These are phyloP conservation scores for Gynostemma pentaphyllum DNA, from an alignment of 306 rosid species.

Conservation along the genomic window DNA sequence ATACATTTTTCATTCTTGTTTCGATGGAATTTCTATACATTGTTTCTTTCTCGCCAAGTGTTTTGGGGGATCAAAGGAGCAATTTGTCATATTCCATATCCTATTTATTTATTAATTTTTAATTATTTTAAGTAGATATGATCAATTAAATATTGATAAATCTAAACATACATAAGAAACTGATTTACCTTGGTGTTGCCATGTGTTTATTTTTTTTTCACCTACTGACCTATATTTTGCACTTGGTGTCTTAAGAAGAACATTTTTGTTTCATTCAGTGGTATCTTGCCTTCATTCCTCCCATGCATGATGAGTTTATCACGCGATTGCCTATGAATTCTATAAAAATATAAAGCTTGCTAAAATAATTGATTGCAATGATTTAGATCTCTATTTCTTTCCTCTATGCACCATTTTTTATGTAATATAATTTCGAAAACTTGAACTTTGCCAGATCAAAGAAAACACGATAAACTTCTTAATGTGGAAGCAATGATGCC, in stretches of 20 bases:
- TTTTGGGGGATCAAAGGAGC: too few species aligned
- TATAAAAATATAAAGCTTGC: too few species aligned
- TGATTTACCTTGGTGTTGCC: not conserved
- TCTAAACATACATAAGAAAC: too few species aligned
- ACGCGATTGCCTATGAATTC: too few species aligned
- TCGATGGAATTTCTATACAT: too few species aligned
- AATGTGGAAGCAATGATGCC: slow-evolving; percentile 81
- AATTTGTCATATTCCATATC: too few species aligned
- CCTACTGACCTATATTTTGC: not conserved
- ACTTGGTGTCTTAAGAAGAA: not conserved
- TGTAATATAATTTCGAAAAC: not conserved
- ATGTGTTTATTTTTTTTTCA: not conserved
- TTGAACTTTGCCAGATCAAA: slow-evolving; percentile 37
- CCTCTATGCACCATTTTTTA: not conserved
- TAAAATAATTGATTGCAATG: not conserved
- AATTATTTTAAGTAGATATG: too few species aligned
- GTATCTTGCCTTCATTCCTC: not conserved
- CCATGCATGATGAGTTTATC: not conserved
- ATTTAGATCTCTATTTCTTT: not conserved
- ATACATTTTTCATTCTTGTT: too few species aligned
- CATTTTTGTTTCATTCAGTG: not conserved
- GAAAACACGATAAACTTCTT: slow-evolving; percentile 60
- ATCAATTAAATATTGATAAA: too few species aligned
- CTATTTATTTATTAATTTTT: too few species aligned
- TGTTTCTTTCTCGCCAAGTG: too few species aligned